These are phyloP conservation scores for Vickermania ingenoplastis DNA, from an alignment of 208 protist genomes.

Conservation along the genomic window DNA sequence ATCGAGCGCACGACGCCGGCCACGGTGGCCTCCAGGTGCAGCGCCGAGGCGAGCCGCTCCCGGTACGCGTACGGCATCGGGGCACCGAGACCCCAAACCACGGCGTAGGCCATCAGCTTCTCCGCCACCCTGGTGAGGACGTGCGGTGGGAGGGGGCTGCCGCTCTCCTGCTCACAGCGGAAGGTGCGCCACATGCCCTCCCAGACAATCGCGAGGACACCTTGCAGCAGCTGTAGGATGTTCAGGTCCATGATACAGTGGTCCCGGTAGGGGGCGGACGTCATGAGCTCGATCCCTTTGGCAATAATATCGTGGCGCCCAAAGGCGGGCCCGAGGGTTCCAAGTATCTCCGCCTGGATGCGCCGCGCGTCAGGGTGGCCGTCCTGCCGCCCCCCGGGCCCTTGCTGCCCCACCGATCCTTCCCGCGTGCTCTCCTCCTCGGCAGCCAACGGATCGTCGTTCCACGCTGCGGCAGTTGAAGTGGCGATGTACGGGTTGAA, in stretches of 20 bases:
- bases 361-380: slow-evolving; percentile 47
- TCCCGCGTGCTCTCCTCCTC: neutral
- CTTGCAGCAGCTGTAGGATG: slow-evolving; percentile 77
- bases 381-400: neutral
- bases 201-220: slow-evolving; percentile 90
- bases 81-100: slow-evolving; percentile 95
- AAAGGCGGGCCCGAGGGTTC: slow-evolving; percentile 77
- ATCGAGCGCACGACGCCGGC: slow-evolving; percentile 30
- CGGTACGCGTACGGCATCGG: slow-evolving; percentile 48
- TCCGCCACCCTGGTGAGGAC: slow-evolving; percentile 38
- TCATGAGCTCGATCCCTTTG: slow-evolving; percentile 59
- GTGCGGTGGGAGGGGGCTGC: slow-evolving; percentile 10
- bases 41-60: slow-evolving; percentile 38
- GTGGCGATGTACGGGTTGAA: slow-evolving; percentile 36
- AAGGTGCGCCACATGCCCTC: slow-evolving; percentile 82
- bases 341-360: slow-evolving; percentile 82
- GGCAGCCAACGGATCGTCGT: neutral
- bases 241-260: slow-evolving; percentile 93
- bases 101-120: slow-evolving; percentile 85
- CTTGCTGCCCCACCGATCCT: neutral
- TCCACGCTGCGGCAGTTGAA: slow-evolving; percentile 9
- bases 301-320: slow-evolving; percentile 68
- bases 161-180: slow-evolving; percentile 82
- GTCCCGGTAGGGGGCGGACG: slow-evolving; percentile 39
- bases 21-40: slow-evolving; percentile 29